Base-by-base conservation (phyloP, 2,329 filamentous ascomycete genomes). In the Ceratocystis cubensis region DNA sequence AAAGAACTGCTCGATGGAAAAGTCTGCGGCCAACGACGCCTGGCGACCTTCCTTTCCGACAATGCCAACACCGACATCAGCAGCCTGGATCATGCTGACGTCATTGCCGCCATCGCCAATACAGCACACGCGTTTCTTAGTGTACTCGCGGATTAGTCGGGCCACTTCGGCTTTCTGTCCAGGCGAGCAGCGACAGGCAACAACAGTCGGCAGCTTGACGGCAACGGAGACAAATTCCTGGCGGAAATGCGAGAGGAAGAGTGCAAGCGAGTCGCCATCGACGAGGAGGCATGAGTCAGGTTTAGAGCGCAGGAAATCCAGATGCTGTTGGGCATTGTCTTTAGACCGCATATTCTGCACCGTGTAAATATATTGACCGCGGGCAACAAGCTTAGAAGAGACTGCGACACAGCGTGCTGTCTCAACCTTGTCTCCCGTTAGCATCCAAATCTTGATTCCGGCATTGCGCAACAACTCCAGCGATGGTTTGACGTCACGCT, bases 371-470 rank as follows among this genome's bases (percentile, higher is more conserved):
- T 93, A 94, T 76, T 99, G 95, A 1, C 93, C 93, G 69, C 94
- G 82, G 3, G 91, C 88, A 15, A 99, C 94, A 5, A 99, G 82
- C 75, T 96, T 96, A 37, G 93, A 92, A 73, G 89, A 95, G 56
- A 99, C 88, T 1, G 94, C 95, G 13, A 99, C 93, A 75, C 94
- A 99, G 45, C 94, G 87, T 17, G 94, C 94, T 15, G 94, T 99
- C 77, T 99, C 94, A 2, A 99, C 90, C 76, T 99, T 99, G 80
- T 99, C 94, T 61, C 94, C 94, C 0, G 94, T 99, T 74, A 99
- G 80, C 94, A 99, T 99, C 94, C 94, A 99, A 63, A 99, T 97
- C 76, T 97, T 97, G 77, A 99, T 94, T 30, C 94, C 94, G 0
- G 94, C 94, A 72, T 99, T 99, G 70, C 94, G 89, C 64, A 99